phyloP scores from a whole-genome alignment of 768 basidiomycete species.

The Rhodotorula babjevae region DNA sequence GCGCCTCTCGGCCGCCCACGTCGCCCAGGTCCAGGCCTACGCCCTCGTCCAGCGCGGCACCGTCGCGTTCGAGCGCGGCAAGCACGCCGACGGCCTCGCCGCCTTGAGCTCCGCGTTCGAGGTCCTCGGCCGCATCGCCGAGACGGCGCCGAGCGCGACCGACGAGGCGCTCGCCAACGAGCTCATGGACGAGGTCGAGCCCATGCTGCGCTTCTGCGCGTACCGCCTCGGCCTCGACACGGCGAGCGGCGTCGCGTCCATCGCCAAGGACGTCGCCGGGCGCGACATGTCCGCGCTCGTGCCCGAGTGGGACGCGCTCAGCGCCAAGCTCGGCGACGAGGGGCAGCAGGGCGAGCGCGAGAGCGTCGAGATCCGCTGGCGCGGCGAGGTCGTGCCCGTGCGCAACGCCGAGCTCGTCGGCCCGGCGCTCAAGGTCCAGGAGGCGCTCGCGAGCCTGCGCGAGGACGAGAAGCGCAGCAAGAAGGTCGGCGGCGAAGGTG shows the following conservation, averaged over 20 bases:
- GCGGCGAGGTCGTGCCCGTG: constrained; percentile 70
- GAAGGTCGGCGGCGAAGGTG: constrained; percentile 27
- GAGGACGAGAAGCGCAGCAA: constrained; percentile 16
- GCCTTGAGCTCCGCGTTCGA: constrained; percentile 73
- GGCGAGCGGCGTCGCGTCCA: constrained; percentile 62
- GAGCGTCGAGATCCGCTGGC: constrained; percentile 55
- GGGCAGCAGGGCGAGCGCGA: constrained; percentile 42
- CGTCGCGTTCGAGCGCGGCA: constrained; percentile 68
- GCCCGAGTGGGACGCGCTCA: constrained; percentile 56
- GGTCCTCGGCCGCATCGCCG: constrained; percentile 65
- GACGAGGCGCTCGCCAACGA: constrained; percentile 82
- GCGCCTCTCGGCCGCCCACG: constrained; percentile 48
- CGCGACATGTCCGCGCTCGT: constrained; percentile 61
- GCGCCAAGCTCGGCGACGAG: constrained; percentile 48
- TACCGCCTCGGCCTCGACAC: constrained; percentile 63
- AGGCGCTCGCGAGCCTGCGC: constrained; percentile 62
- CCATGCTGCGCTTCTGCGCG: constrained; percentile 86
- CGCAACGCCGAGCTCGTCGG: constrained; percentile 88
- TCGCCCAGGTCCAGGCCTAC: constrained; percentile 71
- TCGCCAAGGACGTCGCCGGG: constrained; percentile 56
- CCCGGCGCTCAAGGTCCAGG: constrained; percentile 73
- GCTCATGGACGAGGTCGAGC: constrained; percentile 79
- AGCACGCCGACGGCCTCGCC: constrained; percentile 64
- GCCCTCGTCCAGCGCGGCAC: constrained; percentile 76
- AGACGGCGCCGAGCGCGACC: constrained; percentile 55